Percentiles rank a stretch among this genome's conserved stretches.
Conservation (phyloP, 345 rosid genomes). For the Euclidium syriacum region DNA sequence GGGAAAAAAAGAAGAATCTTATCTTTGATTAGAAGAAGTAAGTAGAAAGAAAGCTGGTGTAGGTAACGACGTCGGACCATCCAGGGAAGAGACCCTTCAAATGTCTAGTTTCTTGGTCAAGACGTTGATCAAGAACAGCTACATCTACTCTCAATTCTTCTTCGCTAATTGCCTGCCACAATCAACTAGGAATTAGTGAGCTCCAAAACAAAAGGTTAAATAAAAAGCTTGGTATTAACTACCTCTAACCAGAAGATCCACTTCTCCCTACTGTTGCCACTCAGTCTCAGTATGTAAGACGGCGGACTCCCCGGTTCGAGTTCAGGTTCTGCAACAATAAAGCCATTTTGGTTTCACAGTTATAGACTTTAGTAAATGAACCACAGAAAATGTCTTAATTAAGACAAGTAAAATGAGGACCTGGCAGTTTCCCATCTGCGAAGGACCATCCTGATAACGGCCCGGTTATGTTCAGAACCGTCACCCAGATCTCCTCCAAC, state of each 20-base stretch:
- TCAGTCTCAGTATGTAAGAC: constrained; percentile 78
- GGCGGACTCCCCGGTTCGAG: constrained; percentile 60
- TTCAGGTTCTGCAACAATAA: constrained; percentile 58
- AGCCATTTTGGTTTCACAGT: neutral
- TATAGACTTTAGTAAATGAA: neutral
- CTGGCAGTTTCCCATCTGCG: constrained; percentile 71
- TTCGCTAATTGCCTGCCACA: constrained; percentile 49
- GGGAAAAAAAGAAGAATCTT: neutral
- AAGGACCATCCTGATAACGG: constrained; percentile 94
- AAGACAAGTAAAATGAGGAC: constrained; percentile 22
- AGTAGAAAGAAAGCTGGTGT: constrained; percentile 67
- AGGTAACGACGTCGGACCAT: constrained; percentile 76
- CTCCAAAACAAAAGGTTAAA: neutral
- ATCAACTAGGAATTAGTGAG: neutral
- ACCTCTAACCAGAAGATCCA: constrained; percentile 98
- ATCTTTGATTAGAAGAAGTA: constrained; percentile 45
- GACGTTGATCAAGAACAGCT: constrained; percentile 74
- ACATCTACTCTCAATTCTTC: constrained; percentile 61
- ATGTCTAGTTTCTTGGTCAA: constrained; percentile 51
- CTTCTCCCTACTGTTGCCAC: constrained; percentile 59
- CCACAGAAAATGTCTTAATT: neutral
- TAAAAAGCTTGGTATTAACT: neutral
- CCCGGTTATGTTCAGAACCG: constrained; percentile 85
- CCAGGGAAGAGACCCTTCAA: constrained; percentile 70
- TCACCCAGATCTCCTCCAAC: constrained; percentile 84